A percentile compares a stretch with the other conserved stretches of the same genome.
phyloP scores from a whole-genome alignment of 208 protist genomes.

The Strigomonas culicis region DNA sequence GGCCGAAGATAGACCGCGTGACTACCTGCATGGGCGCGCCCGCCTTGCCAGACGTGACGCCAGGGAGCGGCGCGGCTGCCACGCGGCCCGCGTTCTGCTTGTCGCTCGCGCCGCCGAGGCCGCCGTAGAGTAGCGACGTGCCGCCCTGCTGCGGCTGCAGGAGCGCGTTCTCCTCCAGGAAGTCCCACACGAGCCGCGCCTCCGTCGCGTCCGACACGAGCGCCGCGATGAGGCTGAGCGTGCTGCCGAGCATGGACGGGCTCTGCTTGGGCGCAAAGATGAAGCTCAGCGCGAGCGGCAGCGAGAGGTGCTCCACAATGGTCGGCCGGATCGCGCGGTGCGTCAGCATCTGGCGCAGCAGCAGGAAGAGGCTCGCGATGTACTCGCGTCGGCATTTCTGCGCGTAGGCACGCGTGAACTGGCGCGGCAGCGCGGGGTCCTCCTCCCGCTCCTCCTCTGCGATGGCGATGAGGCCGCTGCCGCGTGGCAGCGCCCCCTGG shows the following conservation, averaged over 20 bases:
- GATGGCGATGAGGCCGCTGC: background rate
- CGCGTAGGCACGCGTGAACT: slow-evolving; percentile 62
- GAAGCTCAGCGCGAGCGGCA: slow-evolving; percentile 60
- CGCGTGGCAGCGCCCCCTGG: background rate
- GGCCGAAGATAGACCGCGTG: slow-evolving; percentile 56
- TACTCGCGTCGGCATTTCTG: slow-evolving; percentile 54
- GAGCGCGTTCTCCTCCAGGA: slow-evolving; percentile 54
- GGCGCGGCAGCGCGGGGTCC: slow-evolving; percentile 17
- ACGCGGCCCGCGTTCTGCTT: background rate
- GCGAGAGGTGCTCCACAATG: slow-evolving; percentile 43
- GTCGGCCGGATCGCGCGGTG: slow-evolving; percentile 41
- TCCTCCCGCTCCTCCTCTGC: slow-evolving; percentile 12
- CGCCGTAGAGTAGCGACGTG: slow-evolving; percentile 4
- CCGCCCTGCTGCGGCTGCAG: slow-evolving; percentile 27
- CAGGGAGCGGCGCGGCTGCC: background rate
- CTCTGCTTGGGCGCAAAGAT: slow-evolving; percentile 54
- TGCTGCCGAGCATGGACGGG: slow-evolving; percentile 64
- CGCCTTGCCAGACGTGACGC: background rate
- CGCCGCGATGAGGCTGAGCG: slow-evolving; percentile 65
- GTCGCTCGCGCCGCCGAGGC: background rate
- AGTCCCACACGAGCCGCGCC: slow-evolving; percentile 52
- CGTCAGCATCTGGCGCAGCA: slow-evolving; percentile 70
- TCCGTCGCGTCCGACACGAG: slow-evolving; percentile 58
- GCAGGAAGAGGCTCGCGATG: slow-evolving; percentile 67
- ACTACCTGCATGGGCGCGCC: slow-evolving; percentile 25